Base-by-base conservation (phyloP, 257 asterid genomes). In the Plantago elongata region DNA sequence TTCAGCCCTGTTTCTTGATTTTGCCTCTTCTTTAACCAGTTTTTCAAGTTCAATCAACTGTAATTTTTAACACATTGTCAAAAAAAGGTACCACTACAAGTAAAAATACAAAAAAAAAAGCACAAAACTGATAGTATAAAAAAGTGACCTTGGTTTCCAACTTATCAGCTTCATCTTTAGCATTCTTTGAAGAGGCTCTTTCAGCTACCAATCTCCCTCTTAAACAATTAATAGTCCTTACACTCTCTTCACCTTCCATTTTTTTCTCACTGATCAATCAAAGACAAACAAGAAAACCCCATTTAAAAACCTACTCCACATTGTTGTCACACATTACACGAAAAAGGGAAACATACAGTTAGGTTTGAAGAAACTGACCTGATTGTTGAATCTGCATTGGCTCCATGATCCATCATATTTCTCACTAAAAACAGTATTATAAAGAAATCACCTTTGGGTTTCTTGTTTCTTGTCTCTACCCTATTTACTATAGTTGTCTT, bases 121-220 rank as follows among this genome's bases (percentile, higher is more conserved):
- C 5, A 50, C 9, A 63, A 3, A 51, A 11, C 13, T 14, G 27
- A 22, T 22, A 22, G 27, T n/a, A n/a, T n/a, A 54, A 0, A 47
- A 48, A 15, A 13, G 9, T 15, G 38, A 88, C 98, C 96, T 83
- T 84, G 69, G 69, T 77, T 62, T 48, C 90, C 68, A 86, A 61
- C 10, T 51, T 54, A 4, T 75, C 75, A 1, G 88, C 92, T 34
- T 79, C 86, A 40, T 79, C 74, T 65, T 81, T 84, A 0, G 95
- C 92, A 75, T 72, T 84, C 67, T 78, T 84, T 18, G 98, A 84
- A 77, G 92, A 87, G 11, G 64, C 68, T 73, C 96, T 86, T 67
- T 91, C 98, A 15, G 95, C 96, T 29, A 80, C 84, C 63, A 91
- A 77, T 77, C 98, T 86, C 30, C 95, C 96, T 75, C 96, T 88